Percentiles rank a stretch among this genome's conserved stretches.
Evolutionary conservation across 176 grass and related monocot genomes (phyloP).

Genomic region (Phyllostachys edulis): DNA sequence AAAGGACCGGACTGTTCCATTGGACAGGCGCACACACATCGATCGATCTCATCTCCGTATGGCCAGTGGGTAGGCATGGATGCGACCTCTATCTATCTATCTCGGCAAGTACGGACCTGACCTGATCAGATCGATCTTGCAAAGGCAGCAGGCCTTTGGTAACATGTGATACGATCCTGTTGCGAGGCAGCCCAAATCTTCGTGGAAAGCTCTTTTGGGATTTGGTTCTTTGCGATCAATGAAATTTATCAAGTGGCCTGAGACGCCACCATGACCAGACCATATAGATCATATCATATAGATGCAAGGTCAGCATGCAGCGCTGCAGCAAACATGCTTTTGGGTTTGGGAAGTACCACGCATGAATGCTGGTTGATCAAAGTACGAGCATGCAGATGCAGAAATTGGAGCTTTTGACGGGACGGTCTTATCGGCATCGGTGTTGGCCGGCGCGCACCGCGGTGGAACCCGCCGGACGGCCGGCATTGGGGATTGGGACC

Average conservation of each 20-base stretch:
- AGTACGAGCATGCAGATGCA: not conserved
- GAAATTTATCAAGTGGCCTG: not conserved
- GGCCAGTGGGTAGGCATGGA: not conserved
- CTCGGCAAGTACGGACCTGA: not conserved
- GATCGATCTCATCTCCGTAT: not conserved
- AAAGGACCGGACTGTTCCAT: not conserved
- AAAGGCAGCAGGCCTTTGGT: not conserved
- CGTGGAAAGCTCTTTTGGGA: constrained; percentile 28
- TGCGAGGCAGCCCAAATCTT: constrained; percentile 20
- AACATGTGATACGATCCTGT: not conserved
- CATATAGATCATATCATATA: not conserved
- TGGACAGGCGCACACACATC: not conserved
- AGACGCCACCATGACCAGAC: not conserved
- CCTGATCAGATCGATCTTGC: not conserved
- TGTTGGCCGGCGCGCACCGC: not conserved
- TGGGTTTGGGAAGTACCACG: not conserved
- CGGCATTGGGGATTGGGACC: not conserved
- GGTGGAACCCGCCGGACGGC: not conserved
- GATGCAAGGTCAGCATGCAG: not conserved
- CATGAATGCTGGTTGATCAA: not conserved
- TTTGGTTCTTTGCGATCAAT: constrained; percentile 4
- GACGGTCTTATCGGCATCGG: not conserved
- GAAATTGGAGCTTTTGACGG: not conserved
- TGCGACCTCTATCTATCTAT: not conserved
- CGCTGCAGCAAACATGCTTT: not conserved